Conservation (phyloP, 306 rosid species). For the Begonia peltatifolia region DNA sequence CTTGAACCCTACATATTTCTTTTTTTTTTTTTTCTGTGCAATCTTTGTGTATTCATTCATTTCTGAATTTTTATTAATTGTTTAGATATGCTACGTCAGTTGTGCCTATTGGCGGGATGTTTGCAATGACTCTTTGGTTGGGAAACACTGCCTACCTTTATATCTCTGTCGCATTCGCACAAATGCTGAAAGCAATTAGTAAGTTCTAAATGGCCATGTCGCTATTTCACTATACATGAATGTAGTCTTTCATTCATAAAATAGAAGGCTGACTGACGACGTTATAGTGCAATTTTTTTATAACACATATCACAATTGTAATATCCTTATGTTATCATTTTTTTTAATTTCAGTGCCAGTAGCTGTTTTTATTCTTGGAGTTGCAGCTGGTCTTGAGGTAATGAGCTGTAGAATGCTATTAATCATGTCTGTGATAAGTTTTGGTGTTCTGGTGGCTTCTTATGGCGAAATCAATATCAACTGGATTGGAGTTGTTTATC, state of each 20-base stretch:
- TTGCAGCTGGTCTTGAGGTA: conserved; percentile 81
- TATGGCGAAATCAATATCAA: conserved; percentile 84
- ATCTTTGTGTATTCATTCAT: conserved; percentile 9
- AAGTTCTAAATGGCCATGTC: conserved; percentile 26
- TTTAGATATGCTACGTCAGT: conserved; percentile 80
- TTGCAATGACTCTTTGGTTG: conserved; percentile 99
- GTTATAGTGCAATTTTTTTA: no score
- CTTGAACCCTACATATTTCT: no score
- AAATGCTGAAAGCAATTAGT: conserved; percentile 98
- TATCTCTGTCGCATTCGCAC: conserved; percentile 95
- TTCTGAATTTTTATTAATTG: conserved; percentile 21
- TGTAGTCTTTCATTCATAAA: background rate
- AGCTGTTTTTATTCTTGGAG: conserved; percentile 93
- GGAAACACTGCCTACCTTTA: conserved; percentile 97
- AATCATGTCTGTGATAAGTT: conserved; percentile 93
- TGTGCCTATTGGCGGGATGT: conserved; percentile 92
- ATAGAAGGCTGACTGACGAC: no score
- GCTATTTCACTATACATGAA: conserved; percentile 9
- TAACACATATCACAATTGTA: no score
- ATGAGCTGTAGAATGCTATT: conserved; percentile 92
- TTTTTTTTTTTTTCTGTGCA: no score
- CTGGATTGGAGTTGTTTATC: conserved; percentile 97
- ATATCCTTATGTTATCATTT: no score
- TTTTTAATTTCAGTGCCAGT: conserved; percentile 72
- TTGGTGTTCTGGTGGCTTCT: conserved; percentile 93